Base-by-base conservation (phyloP, 164 flowering plant genomes). In the Chloranthus sessilifolius region DNA sequence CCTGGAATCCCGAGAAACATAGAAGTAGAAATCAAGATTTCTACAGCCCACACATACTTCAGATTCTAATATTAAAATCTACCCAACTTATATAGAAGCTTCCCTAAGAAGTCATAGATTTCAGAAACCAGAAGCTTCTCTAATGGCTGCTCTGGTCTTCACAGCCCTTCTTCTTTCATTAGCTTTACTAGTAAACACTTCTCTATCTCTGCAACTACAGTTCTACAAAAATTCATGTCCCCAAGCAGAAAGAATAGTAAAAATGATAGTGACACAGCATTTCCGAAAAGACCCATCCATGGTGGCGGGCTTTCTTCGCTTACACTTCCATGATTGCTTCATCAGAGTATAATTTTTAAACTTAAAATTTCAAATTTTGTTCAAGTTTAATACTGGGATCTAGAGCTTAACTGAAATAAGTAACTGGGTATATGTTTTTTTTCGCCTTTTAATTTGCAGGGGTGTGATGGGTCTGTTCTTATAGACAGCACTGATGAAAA, bases 401-500 rank as follows among this genome's bases (percentile, higher is more conserved):
- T 43, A 7, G 15, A 25, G 34, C 5, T 12, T 47, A 34, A 27
- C 2, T 11, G 5, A 25, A 8, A 47, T 29, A 5, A 29, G 33
- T 29, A 29, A 29, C 5, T 29, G 33, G 33, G 33, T 29, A 29
- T 29, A 4, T 29, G 9, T 9, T 12, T 27, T 47, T 47, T 6
- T 47, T 22, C n/a, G 22, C n/a, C n/a, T n/a, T n/a, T n/a, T n/a
- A n/a, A n/a, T 25, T 41, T 52, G 9, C 50, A 71, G 76, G 76
- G 79, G 2, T 71, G 74, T 60, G 76, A 71, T 51, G 79, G 41
- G 5, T 74, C 69, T n/a, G 54, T 74, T 23, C 69, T 63, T 5
- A 23, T 71, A 4, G 63, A 71, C 41, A 62, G 61, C 42, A 47
- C 52, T 15, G 52, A 29, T 8, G 49, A 36, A 3, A 50, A 45